These are phyloP conservation scores for Aspergillus pseudoviridinutans DNA, from an alignment of 2,329 filamentous ascomycete genomes.

Conservation along the genomic window DNA sequence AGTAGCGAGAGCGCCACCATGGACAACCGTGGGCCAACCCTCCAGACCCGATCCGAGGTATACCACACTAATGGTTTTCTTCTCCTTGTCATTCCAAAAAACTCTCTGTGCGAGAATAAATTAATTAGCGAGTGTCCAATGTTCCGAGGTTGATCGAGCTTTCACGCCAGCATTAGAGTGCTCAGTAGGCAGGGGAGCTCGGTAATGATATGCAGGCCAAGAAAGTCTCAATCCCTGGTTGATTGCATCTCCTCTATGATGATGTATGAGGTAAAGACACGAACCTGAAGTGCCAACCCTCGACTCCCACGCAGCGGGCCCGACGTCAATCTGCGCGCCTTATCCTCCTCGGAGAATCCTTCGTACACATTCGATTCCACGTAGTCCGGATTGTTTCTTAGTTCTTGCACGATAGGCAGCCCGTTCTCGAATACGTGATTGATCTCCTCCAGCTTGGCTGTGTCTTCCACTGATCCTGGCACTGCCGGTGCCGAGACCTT, in stretches of 20 bases:
- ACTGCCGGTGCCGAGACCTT: conserved; percentile 21
- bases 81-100: conserved; percentile 59
- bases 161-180: conserved; percentile 1
- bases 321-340: conserved; percentile 33
- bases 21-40: conserved; percentile 69
- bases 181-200: background rate
- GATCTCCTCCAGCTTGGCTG: conserved; percentile 25
- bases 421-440: conserved; percentile 27
- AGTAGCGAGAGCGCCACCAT: conserved; percentile 67
- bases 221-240: background rate
- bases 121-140: conserved; percentile 13
- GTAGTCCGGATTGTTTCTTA: conserved; percentile 38
- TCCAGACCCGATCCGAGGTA: conserved; percentile 62
- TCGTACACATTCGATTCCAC: conserved; percentile 38
- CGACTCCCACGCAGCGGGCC: conserved; percentile 39
- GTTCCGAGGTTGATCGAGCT: conserved; percentile 17
- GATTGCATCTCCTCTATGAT: background rate
- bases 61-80: conserved; percentile 60
- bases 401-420: conserved; percentile 34
- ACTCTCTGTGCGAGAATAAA: conserved; percentile 49
- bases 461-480: conserved; percentile 35
- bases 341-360: conserved; percentile 33
- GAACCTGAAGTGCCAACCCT: conserved; percentile 39
- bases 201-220: background rate
- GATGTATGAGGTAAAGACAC: conserved; percentile 13